Evolutionary conservation across 2,329 filamentous ascomycete species (phyloP).

Genomic region (Thielaviopsis punctulata): DNA sequence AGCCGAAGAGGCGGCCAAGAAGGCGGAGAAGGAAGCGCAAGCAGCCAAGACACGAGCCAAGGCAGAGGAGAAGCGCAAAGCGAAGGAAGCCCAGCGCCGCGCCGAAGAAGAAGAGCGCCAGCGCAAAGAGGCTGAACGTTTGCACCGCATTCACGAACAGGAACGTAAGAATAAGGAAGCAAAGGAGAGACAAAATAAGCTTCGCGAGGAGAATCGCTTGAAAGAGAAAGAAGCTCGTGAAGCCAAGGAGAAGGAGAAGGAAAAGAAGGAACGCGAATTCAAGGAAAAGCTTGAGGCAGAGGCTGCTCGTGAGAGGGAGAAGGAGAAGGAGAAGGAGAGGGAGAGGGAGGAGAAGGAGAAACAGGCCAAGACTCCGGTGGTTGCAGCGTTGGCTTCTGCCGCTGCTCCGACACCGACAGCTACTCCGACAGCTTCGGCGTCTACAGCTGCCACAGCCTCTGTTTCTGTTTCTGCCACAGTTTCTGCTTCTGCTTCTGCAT

Average conservation of each 20-base stretch:
- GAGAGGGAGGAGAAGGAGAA: not conserved
- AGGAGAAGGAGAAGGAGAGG: not conserved
- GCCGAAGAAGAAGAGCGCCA: slow-evolving; percentile 77
- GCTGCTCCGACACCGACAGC: not conserved
- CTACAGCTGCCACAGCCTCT: not conserved
- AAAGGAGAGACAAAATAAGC: slow-evolving; percentile 62
- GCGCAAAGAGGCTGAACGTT: slow-evolving; percentile 71
- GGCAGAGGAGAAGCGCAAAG: slow-evolving; percentile 79
- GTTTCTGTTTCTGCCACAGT: not conserved
- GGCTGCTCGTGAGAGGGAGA: not conserved
- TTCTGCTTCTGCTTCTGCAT: not conserved
- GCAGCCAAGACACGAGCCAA: slow-evolving; percentile 64
- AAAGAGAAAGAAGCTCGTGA: slow-evolving; percentile 66
- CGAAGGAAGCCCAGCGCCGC: slow-evolving; percentile 78
- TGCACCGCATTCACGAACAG: slow-evolving; percentile 64
- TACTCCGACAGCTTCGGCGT: not conserved
- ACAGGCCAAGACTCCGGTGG: too few relatives aligned
- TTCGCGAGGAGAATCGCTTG: slow-evolving; percentile 65
- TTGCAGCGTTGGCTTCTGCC: not conserved
- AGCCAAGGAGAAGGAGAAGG: slow-evolving; percentile 49
- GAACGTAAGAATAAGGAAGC: slow-evolving; percentile 51
- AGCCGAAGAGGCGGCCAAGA: slow-evolving; percentile 63
- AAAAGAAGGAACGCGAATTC: slow-evolving; percentile 37
- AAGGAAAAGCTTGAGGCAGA: slow-evolving; percentile 41
- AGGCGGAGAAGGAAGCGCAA: slow-evolving; percentile 61